Conservation (phyloP, 192 early-diverging fungal species). For the Thamnidium elegans region DNA sequence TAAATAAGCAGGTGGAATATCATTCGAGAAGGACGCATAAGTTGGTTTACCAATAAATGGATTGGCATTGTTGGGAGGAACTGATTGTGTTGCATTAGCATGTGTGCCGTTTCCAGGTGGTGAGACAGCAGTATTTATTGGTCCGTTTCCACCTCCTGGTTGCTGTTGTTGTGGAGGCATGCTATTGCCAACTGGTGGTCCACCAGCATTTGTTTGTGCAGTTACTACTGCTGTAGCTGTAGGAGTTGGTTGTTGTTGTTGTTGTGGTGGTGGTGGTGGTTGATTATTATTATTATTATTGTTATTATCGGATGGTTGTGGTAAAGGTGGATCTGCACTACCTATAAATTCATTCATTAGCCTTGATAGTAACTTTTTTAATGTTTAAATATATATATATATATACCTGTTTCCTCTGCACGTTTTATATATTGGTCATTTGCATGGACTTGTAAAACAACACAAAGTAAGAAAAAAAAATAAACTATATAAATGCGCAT, state of each 20-base stretch:
- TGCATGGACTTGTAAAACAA: background rate
- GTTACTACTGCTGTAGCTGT: constrained; percentile 1
- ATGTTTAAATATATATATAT: background rate
- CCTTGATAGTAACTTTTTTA: background rate
- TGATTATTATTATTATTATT: background rate
- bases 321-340: background rate
- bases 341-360: no score
- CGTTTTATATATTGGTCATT: background rate
- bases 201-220: background rate
- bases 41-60: constrained; percentile 33
- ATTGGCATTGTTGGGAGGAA: constrained; percentile 16
- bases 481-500: background rate
- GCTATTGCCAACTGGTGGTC: background rate
- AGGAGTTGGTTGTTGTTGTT: background rate
- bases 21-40: constrained; percentile 19
- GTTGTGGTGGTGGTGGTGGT: constrained; percentile 1
- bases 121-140: background rate
- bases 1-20: constrained; percentile 33
- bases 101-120: constrained; percentile 14
- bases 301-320: constrained; percentile 3
- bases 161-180: background rate
- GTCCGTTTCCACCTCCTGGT: background rate
- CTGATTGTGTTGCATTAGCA: constrained; percentile 23
- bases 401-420: constrained; percentile 13
- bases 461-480: background rate